Evolutionary conservation across 257 asterid species (phyloP), one percentile per base, ranked within the genome.

Genomic region (Solanum ahanhuiri): DNA sequence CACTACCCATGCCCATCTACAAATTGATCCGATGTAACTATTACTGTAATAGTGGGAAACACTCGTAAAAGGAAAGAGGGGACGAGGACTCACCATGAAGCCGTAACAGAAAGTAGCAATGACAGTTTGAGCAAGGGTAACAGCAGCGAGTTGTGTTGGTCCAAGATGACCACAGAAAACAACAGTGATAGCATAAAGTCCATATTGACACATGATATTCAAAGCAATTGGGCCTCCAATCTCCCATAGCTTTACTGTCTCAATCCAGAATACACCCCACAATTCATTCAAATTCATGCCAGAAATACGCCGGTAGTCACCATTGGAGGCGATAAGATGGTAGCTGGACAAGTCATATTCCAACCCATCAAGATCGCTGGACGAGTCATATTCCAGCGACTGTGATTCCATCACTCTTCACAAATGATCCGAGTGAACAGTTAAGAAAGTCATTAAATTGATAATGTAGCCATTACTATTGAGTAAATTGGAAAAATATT

Each of bases 1-100:
- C 98, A 86, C 98, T 96, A 25, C 98, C 98, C 98, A 96, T 93
- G 28, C 98, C 98, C 75, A 96, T 95, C 98, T 48, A 48, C 58
- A 48, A 48, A 48, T 48, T 15, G 18, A 45, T 45, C 6, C 57
- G 17, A 45, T 12, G 57, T 45, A 45, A 45, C 57, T 45, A 48
- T 48, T 12, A 48, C 57, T 48, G 20, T 48, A 48, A 4, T 48
- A 48, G 20, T 48, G 57, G 57, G 20, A 15, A 48, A 48, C 57
- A 48, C 57, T 48, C 20, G 58, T 48, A 15, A 48, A 15, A 48
- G 58, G 58, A 48, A 48, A 5, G 20, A 48, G 58, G 58, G 58
- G 2, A 48, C 25, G 17, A 14, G 8, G 39, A 48, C 66, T 58
- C 25, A 85, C 87, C 83, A 85, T 85, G 31, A 85, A 45, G 25